A percentile compares a stretch with the other conserved stretches of the same genome.
phyloP scores from a whole-genome alignment of 164 flowering plant species.

The Protea cynaroides region DNA sequence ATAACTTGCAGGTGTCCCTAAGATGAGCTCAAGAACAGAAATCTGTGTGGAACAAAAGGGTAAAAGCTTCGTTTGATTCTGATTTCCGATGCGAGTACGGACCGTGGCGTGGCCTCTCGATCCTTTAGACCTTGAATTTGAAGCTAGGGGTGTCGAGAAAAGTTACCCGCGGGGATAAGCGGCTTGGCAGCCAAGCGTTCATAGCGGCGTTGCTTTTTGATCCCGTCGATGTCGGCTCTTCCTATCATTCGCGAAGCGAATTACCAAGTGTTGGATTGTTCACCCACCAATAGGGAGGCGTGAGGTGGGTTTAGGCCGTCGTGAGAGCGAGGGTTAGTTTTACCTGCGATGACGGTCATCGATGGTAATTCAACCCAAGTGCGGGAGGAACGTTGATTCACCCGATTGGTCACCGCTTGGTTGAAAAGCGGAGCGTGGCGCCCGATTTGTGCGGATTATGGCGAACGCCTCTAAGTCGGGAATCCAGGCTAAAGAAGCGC shows the following conservation, averaged over 20 bases:
- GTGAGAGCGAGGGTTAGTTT: too few relatives aligned
- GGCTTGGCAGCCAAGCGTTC: too few relatives aligned
- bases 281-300: too few relatives aligned
- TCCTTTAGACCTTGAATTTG: constrained; percentile 9
- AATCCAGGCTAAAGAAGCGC: constrained; percentile 14
- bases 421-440: constrained; percentile 4
- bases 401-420: constrained; percentile 11
- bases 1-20: background rate
- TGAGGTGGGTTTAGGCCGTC: too few relatives aligned
- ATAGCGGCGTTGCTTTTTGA: constrained; percentile 4
- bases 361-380: too few relatives aligned
- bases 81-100: background rate
- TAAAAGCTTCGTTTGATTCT: too few relatives aligned
- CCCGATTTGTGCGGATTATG: constrained; percentile 5
- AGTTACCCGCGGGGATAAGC: constrained; percentile 5
- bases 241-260: too few relatives aligned
- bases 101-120: constrained; percentile 13
- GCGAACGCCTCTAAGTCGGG: constrained; percentile 26
- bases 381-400: background rate
- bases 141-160: constrained; percentile 1
- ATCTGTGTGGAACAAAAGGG: background rate
- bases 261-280: too few relatives aligned
- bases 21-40: background rate
- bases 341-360: too few relatives aligned
- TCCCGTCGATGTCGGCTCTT: background rate